Evolutionary conservation across 371 early-diverging fungal species (phyloP), one percentile per base, ranked within the genome.

Genomic region (Mucor circinelloides): DNA sequence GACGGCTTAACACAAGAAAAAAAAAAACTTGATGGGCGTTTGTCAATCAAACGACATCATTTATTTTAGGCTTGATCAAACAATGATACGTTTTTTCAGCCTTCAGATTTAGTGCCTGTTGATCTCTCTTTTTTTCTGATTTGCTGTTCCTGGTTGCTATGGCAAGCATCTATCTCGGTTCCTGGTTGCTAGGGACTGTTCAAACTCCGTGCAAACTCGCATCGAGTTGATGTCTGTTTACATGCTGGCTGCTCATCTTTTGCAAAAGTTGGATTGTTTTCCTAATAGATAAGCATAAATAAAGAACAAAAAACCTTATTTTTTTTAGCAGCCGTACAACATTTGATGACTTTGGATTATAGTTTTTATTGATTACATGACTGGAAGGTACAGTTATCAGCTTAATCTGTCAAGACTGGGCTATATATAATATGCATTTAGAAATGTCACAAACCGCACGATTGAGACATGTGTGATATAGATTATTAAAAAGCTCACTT

Each of bases 1-100:
- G 48, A 48, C 12, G 61, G 10, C 15, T 31, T 32, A 61, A 27
- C n/a, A 60, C 9, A 27, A 40, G 44, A 42, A 60, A 44, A 19
- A 38, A 32, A 38, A 38, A 23, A 19, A 36, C 36, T 36, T 36
- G 36, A 36, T 36, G 28, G 44, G 60, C 44, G 44, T 63, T 54
- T 52, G 54, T 54, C 40, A 62, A 52, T 62, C 63, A 50, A 62
- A 62, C 48, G 12, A 23, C 48, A 48, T 25, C 23, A 0, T 25
- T 48, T 48, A 48, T 23, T 23, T 48, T 48, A 48, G 48, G 48
- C 48, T 48, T 48, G 25, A 48, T 48, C 21, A 48, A 48, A 48
- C 21, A 25, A 12, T 48, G 48, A 48, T 48, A 48, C 48, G 21
- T 19, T 46, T 48, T 48, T 48, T 8, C 10, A 12, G 21, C 25